phyloP scores from a whole-genome alignment of 345 rosid species.

The Populus ilicifolia region DNA sequence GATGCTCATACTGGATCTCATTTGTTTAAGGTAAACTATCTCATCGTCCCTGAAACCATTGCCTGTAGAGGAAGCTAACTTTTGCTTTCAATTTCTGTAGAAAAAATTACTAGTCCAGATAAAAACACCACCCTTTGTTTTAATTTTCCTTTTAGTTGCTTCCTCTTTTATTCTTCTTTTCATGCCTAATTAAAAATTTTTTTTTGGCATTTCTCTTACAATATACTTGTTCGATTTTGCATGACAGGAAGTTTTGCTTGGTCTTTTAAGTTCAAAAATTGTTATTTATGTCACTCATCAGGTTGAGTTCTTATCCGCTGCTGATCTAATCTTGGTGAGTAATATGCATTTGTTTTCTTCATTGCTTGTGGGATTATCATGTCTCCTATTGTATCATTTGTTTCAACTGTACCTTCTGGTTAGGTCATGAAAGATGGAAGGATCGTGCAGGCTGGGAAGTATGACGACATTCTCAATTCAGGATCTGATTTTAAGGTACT shows the following conservation, averaged over 20 bases:
- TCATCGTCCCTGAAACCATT: no score
- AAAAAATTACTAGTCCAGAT: conserved; percentile 7
- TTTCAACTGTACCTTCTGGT: conserved; percentile 7
- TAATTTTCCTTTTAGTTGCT: neutral
- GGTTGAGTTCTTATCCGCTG: conserved; percentile 58
- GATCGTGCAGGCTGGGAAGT: conserved; percentile 70
- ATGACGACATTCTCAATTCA: conserved; percentile 49
- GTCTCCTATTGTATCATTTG: neutral
- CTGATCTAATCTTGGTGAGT: conserved; percentile 64
- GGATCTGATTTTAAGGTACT: conserved; percentile 68
- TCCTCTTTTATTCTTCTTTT: neutral
- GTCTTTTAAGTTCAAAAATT: conserved; percentile 44
- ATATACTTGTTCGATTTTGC: neutral
- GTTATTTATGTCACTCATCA: conserved; percentile 66
- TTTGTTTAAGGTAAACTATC: conserved; percentile 57
- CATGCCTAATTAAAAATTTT: neutral
- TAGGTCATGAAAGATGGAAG: conserved; percentile 83
- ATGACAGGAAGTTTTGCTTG: conserved; percentile 54
- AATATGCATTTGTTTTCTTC: conserved; percentile 2
- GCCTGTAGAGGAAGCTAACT: neutral
- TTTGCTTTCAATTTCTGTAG: neutral
- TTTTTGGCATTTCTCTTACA: neutral
- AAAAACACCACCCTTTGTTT: neutral
- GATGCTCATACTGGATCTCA: conserved; percentile 89
- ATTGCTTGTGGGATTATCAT: neutral